These are phyloP conservation scores for Pichia manshurica DNA, from an alignment of 805 yeast species.

Conservation along the genomic window DNA sequence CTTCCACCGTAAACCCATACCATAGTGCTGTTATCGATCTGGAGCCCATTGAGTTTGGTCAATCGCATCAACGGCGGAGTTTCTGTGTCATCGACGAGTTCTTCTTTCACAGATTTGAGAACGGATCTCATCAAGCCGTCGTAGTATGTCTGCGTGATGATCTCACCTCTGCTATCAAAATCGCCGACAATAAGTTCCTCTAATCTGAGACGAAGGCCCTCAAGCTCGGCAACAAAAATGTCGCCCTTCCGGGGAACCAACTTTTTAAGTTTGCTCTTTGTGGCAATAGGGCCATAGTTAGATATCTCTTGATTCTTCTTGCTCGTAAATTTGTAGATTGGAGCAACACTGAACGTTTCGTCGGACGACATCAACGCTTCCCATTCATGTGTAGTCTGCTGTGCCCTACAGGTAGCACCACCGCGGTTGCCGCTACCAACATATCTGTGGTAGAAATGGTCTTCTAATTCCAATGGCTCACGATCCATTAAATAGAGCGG, in stretches of 20 bases:
- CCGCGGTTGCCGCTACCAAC: slow-evolving; percentile 10
- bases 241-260: slow-evolving; percentile 20
- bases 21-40: not conserved
- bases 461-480: slow-evolving; percentile 25
- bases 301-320: too few relatives aligned
- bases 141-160: slow-evolving; percentile 23
- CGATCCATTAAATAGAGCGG: slow-evolving; percentile 33
- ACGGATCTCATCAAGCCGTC: too few relatives aligned
- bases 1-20: not conserved
- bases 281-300: too few relatives aligned
- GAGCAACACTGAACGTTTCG: slow-evolving; percentile 2
- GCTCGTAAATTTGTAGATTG: slow-evolving; percentile 3
- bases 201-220: slow-evolving; percentile 39
- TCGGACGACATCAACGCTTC: slow-evolving; percentile 13
- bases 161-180: slow-evolving; percentile 36
- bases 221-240: slow-evolving; percentile 36
- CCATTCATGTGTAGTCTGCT: slow-evolving; percentile 8
- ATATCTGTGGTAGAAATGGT: slow-evolving; percentile 31
- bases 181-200: slow-evolving; percentile 40
- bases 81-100: not conserved
- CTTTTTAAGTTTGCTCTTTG: not conserved
- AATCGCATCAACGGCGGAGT: not conserved
- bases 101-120: too few relatives aligned
- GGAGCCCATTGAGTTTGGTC: slow-evolving; percentile 2
- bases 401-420: not conserved